A percentile compares a stretch with the other conserved stretches of the same genome.
Conservation (phyloP, 2,329 filamentous ascomycete genomes). For the Diatrype stigma region DNA sequence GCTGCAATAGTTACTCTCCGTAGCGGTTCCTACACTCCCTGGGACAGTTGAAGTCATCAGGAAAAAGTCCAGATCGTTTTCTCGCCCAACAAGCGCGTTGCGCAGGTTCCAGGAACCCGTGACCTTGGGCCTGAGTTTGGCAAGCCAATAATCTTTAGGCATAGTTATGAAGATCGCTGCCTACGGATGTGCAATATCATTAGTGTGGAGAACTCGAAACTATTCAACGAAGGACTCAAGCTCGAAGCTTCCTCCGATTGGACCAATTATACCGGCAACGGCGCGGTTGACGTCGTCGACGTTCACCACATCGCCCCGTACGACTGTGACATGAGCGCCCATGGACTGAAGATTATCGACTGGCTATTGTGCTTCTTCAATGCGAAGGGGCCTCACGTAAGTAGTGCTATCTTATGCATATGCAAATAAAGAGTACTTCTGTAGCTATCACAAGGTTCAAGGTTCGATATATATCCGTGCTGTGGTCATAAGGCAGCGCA, state of each 20-base stretch:
- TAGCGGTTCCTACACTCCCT: slow-evolving; percentile 23
- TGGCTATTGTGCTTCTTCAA: no score
- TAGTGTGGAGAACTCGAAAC: not conserved
- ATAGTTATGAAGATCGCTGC: slow-evolving; percentile 16
- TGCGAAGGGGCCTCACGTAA: no score
- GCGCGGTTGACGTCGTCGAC: slow-evolving; percentile 9
- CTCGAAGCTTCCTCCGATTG: slow-evolving; percentile 8
- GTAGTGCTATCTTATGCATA: no score
- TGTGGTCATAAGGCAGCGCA: no score
- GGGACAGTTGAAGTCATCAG: slow-evolving; percentile 20
- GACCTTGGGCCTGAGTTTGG: slow-evolving; percentile 13
- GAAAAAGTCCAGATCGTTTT: slow-evolving; percentile 28
- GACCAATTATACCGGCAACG: slow-evolving; percentile 2
- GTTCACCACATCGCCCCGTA: slow-evolving; percentile 12
- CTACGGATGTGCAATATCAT: not conserved
- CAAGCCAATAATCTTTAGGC: slow-evolving; percentile 15
- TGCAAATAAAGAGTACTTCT: no score
- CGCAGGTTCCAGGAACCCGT: slow-evolving; percentile 13
- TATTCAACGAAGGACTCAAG: slow-evolving; percentile 18
- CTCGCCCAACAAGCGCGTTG: slow-evolving; percentile 1
- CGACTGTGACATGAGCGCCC: slow-evolving; percentile 14
- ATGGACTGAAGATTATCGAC: slow-evolving; percentile 10
- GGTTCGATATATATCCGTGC: no score
- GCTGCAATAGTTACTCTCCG: slow-evolving; percentile 31
- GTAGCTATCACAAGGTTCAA: no score